These are phyloP conservation scores for Crotalaria pallida DNA, from an alignment of 306 rosid species.

Conservation along the genomic window DNA sequence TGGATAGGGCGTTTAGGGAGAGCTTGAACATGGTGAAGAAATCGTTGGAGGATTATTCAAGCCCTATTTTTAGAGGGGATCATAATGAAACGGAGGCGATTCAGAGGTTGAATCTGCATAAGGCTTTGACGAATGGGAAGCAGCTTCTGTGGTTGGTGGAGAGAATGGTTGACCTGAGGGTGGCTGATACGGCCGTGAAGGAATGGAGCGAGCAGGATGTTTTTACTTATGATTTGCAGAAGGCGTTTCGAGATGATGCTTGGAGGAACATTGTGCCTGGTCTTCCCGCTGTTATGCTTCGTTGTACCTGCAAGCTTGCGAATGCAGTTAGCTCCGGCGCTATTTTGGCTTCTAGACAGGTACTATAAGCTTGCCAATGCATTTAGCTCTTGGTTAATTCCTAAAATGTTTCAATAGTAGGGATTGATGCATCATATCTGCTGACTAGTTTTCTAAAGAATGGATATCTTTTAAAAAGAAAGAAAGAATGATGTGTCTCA, in stretches of 20 bases:
- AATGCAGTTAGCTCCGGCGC: constrained; percentile 69
- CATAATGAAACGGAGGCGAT: constrained; percentile 87
- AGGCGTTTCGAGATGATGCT: constrained; percentile 75
- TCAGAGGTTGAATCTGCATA: constrained; percentile 82
- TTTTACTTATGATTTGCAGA: constrained; percentile 71
- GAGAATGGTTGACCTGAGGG: constrained; percentile 91
- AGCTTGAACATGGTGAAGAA: constrained; percentile 73
- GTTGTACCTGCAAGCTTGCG: constrained; percentile 77
- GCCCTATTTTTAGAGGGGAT: constrained; percentile 75
- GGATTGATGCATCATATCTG: background rate
- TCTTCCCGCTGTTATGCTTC: constrained; percentile 67
- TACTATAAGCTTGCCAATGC: constrained; percentile 20
- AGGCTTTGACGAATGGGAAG: constrained; percentile 68
- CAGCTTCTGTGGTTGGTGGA: constrained; percentile 81
- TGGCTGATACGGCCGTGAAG: constrained; percentile 66
- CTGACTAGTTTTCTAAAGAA: background rate
- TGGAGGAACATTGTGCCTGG: constrained; percentile 92
- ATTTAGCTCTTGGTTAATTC: background rate
- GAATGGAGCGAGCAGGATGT: constrained; percentile 82
- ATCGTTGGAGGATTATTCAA: constrained; percentile 80
- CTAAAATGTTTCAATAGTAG: background rate
- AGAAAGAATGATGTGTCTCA: background rate
- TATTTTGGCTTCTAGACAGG: constrained; percentile 73
- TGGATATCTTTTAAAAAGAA: background rate
- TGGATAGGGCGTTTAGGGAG: constrained; percentile 62